Base-by-base conservation (phyloP, 768 basidiomycete genomes). In the Leccinellum albellum region DNA sequence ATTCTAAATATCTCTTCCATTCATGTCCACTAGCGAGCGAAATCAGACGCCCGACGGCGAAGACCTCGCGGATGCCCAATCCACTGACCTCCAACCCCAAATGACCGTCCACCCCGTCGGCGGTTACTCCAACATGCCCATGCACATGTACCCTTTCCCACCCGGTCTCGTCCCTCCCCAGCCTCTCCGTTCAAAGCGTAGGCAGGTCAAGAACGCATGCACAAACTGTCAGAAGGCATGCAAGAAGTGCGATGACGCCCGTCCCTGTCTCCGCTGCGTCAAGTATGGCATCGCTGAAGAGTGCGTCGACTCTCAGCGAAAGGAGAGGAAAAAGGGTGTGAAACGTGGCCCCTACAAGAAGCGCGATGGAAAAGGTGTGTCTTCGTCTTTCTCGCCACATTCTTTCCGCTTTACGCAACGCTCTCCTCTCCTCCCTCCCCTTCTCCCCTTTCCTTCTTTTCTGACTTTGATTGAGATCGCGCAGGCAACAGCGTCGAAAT, bases 301-400 rank as follows among this genome's bases (percentile, higher is more conserved):
- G 67, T 97, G 94, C 69, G 78, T 91, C 62, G 90, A 94, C 76
- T 94, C 93, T 29, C 86, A 89, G 72, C 82, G 94, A 71, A 96
- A 95, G 78, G 93, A 96, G 75, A 82, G 93, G 67, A 91, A 90
- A 73, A 91, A 89, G 70, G 89, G 89, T 62, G 80, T 90, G 64
- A 92, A 91, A 78, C 77, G 89, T 68, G 89, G 89, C 46, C 90
- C 90, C 73, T 92, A 92, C 87, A 91, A 91, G 90, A 92, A 91
- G 85, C 89, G 88, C 85, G 89, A 90, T 88, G 85, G 83, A 82
- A 89, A 87, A 82, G 83, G 89, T 90, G 69, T 74, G 85, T 73
- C 60, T 70, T 61, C 51, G 69, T 67, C 69, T 63, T 72, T 72
- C 63, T 66, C 51, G 56, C 59, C 60, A 49, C 64, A 58, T 55